Conservation (phyloP, 1,284 basidiomycete genomes). For the Apiotrichum sp. region DNA sequence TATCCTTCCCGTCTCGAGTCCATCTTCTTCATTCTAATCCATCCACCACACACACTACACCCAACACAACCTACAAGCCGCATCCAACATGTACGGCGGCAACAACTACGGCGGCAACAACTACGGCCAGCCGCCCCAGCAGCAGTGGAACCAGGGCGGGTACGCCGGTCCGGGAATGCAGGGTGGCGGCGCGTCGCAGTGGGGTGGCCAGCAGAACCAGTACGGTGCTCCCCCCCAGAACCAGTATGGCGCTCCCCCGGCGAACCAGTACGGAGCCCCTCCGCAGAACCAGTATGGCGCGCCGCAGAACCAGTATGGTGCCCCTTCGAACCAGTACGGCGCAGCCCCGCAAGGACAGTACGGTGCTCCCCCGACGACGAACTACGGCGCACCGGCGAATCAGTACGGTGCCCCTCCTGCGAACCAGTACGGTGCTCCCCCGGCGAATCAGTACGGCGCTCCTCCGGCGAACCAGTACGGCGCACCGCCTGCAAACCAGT, state of each 20-base stretch:
- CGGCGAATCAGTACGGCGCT: constrained; percentile 4
- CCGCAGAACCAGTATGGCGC: constrained; percentile 4
- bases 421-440: not conserved
- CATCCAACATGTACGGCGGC: constrained; percentile 12
- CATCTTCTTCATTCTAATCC: not conserved
- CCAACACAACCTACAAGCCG: not conserved
- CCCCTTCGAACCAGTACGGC: constrained; percentile 5
- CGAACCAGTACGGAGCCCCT: constrained; percentile 11
- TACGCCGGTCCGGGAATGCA: not conserved
- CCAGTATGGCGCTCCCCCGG: constrained; percentile 18
- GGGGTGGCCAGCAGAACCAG: not conserved
- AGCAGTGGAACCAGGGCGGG: constrained; percentile 1
- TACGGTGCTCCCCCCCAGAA: constrained; percentile 14
- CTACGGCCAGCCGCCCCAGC: constrained; percentile 6
- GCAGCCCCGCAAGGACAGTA: not conserved
- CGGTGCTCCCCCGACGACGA: constrained; percentile 2
- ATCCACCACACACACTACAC: not conserved
- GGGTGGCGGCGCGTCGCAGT: not conserved
- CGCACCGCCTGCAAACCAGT: constrained; percentile 10
- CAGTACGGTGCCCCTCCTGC: constrained; percentile 4
- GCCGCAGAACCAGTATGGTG: constrained; percentile 4
- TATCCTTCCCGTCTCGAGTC: not conserved
- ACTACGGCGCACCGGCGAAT: constrained; percentile 6
- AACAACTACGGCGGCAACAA: constrained; percentile 5
- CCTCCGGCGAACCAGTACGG: constrained; percentile 14